Conservation (phyloP, 345 rosid genomes). For the Linum trigynum region DNA sequence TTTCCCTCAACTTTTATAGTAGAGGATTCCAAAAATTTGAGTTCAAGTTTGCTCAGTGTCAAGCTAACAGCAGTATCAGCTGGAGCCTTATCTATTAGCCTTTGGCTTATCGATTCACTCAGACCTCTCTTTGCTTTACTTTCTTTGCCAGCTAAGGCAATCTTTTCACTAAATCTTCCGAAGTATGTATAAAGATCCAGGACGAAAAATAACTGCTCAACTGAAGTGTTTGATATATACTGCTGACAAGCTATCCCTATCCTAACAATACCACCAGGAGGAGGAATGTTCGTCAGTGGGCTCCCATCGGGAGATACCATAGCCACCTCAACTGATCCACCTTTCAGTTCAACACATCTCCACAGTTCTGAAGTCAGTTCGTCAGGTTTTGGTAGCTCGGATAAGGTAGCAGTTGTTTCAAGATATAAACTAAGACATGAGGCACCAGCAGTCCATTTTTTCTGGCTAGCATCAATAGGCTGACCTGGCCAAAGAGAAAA, state of each 20-base stretch:
- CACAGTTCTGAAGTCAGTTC: slow-evolving; percentile 43
- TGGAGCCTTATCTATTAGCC: slow-evolving; percentile 84
- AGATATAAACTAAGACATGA: slow-evolving; percentile 61
- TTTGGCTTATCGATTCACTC: slow-evolving; percentile 33
- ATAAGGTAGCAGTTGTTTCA: slow-evolving; percentile 46
- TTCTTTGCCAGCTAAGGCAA: slow-evolving; percentile 55
- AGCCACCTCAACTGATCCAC: slow-evolving; percentile 61
- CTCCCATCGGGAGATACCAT: slow-evolving; percentile 92
- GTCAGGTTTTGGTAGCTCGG: slow-evolving; percentile 23
- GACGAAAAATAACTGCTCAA: slow-evolving; percentile 91
- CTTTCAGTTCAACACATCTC: slow-evolving; percentile 79
- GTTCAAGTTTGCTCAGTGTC: slow-evolving; percentile 58
- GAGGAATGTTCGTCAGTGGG: slow-evolving; percentile 74
- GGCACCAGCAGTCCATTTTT: slow-evolving; percentile 73
- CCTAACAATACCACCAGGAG: slow-evolving; percentile 92
- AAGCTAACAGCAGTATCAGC: slow-evolving; percentile 87
- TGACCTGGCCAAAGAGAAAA: slow-evolving; percentile 83
- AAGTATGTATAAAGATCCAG: slow-evolving; percentile 76
- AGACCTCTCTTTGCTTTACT: slow-evolving; percentile 31
- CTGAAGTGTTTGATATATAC: slow-evolving; percentile 78
- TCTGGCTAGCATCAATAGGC: slow-evolving; percentile 93
- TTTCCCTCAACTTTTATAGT: slow-evolving; percentile 41
- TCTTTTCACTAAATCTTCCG: slow-evolving; percentile 70
- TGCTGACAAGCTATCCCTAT: slow-evolving; percentile 80
- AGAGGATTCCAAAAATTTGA: slow-evolving; percentile 76